A percentile compares a stretch with the other conserved stretches of the same genome.
These are phyloP conservation scores for Kwoniella newhampshirensis DNA, from an alignment of 768 basidiomycete species.

Conservation along the genomic window DNA sequence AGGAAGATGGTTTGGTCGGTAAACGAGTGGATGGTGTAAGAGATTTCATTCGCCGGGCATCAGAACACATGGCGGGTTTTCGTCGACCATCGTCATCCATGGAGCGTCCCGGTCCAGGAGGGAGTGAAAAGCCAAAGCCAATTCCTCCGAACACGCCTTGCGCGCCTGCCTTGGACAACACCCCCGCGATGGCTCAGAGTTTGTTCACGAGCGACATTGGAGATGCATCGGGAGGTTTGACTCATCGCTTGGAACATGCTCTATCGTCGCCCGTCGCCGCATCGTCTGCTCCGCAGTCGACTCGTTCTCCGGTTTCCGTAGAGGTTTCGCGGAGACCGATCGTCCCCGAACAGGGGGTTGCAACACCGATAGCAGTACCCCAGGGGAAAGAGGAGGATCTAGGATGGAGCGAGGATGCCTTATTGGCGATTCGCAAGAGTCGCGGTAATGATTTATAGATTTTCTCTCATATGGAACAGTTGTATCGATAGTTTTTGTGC, in stretches of 20 bases:
- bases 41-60: constrained; percentile 27
- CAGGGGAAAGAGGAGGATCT: constrained; percentile 12
- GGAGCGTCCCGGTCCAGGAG: constrained; percentile 10
- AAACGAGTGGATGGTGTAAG: background rate
- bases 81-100: constrained; percentile 10
- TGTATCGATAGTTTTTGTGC: background rate
- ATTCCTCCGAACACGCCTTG: constrained; percentile 17
- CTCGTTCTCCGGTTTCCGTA: no score
- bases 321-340: no score
- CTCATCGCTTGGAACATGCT: constrained; percentile 18
- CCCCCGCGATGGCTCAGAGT: constrained; percentile 22
- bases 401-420: constrained; percentile 27
- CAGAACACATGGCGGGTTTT: constrained; percentile 30
- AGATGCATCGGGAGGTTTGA: constrained; percentile 5
- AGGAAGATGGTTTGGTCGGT: constrained; percentile 11
- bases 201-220: constrained; percentile 3
- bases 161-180: constrained; percentile 31
- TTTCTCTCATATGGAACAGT: background rate
- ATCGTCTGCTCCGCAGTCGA: background rate
- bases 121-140: background rate
- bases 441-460: constrained; percentile 3
- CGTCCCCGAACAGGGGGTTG: no score
- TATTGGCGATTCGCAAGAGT: constrained; percentile 16
- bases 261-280: background rate
- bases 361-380: background rate